phyloP scores from a whole-genome alignment of 2,329 filamentous ascomycete species.

The Stemphylium vesicarium region DNA sequence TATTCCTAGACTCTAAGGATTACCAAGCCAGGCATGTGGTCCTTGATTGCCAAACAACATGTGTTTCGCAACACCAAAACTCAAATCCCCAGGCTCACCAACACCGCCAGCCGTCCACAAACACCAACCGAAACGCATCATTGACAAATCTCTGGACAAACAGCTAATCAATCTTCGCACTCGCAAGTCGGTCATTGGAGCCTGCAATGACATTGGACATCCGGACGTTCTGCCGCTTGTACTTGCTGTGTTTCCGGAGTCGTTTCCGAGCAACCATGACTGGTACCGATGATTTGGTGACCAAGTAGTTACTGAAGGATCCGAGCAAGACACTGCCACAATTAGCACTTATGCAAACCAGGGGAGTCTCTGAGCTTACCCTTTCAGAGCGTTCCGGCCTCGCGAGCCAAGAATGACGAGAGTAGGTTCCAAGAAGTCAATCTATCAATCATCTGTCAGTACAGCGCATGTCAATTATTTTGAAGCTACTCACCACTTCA shows the following conservation, averaged over 20 bases:
- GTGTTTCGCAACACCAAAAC: conserved; percentile 39
- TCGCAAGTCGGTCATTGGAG: conserved; percentile 70
- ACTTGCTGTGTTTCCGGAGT: conserved; percentile 83
- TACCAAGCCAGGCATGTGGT: conserved; percentile 26
- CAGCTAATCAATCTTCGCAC: conserved; percentile 73
- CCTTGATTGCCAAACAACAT: conserved; percentile 38
- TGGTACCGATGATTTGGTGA: conserved; percentile 94
- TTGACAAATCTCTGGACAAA: conserved; percentile 44
- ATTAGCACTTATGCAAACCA: conserved; percentile 29
- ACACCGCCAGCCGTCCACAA: conserved; percentile 13
- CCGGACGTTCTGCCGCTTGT: conserved; percentile 71
- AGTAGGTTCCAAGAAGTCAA: conserved; percentile 89
- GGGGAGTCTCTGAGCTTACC: conserved; percentile 62
- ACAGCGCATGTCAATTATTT: conserved; percentile 16
- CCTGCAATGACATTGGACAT: conserved; percentile 83
- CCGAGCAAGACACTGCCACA: conserved; percentile 80
- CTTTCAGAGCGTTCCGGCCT: conserved; percentile 89
- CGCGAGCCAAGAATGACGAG: conserved; percentile 91
- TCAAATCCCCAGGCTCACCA: conserved; percentile 18
- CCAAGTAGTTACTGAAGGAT: conserved; percentile 96
- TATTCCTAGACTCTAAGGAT: conserved; percentile 27
- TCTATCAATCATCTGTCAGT: conserved; percentile 56
- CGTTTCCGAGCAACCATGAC: conserved; percentile 98
- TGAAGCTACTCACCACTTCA: conserved; percentile 69
- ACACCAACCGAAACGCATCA: conserved; percentile 26